Conservation (phyloP, 2,329 filamentous ascomycete genomes). For the Neonectria ditissima region DNA sequence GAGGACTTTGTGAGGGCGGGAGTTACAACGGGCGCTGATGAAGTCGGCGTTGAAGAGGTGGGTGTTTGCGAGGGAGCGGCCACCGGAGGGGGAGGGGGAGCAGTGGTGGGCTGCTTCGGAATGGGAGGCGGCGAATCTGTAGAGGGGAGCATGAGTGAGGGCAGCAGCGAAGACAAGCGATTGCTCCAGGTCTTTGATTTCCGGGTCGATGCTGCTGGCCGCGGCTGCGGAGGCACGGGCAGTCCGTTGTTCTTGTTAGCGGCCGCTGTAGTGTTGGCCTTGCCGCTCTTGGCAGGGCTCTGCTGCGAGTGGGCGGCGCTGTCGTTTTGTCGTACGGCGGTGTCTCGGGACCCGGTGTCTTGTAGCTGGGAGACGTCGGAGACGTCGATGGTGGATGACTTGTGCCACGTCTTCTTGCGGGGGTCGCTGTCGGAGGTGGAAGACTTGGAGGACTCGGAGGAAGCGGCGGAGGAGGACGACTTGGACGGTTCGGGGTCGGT, state of each 20-base stretch:
- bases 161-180: slow-evolving; percentile 52
- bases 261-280: too few relatives aligned
- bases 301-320: slow-evolving; percentile 25
- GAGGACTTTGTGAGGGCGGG: slow-evolving; percentile 42
- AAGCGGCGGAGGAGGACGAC: slow-evolving; percentile 36
- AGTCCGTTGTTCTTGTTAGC: too few relatives aligned
- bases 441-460: slow-evolving; percentile 31
- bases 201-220: slow-evolving; percentile 36
- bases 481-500: slow-evolving; percentile 46
- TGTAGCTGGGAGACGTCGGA: slow-evolving; percentile 40
- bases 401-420: slow-evolving; percentile 42
- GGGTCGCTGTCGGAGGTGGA: slow-evolving; percentile 27
- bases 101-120: slow-evolving; percentile 37
- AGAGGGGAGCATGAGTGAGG: slow-evolving; percentile 52
- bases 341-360: slow-evolving; percentile 31
- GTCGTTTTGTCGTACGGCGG: slow-evolving; percentile 36
- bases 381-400: slow-evolving; percentile 42
- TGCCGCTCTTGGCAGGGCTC: background rate
- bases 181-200: slow-evolving; percentile 53
- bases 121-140: slow-evolving; percentile 45
- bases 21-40: slow-evolving; percentile 30
- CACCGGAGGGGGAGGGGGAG: slow-evolving; percentile 40
- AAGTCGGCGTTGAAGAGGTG: slow-evolving; percentile 29
- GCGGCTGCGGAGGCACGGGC: slow-evolving; percentile 37
- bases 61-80: slow-evolving; percentile 26